A percentile compares a stretch with the other conserved stretches of the same genome.
These are phyloP conservation scores for Talaromyces ruber DNA, from an alignment of 495 filamentous ascomycete genomes.

Conservation along the genomic window DNA sequence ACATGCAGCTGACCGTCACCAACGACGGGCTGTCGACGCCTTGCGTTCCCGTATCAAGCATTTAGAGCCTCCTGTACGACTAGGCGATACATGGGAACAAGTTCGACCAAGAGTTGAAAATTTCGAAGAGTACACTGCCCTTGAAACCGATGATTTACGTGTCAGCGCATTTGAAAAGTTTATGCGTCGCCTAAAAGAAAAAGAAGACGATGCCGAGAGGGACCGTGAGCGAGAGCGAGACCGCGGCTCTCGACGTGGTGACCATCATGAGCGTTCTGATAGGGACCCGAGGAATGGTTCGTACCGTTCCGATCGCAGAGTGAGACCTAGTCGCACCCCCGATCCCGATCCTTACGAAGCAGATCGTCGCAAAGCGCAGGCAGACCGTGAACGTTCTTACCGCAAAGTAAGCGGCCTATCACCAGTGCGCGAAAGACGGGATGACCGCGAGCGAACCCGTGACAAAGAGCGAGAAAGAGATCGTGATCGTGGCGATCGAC, in stretches of 20 bases:
- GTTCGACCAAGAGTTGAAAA: constrained; percentile 70
- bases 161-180: constrained; percentile 86
- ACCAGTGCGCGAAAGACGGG: constrained; percentile 37
- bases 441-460: constrained; percentile 51
- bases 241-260: constrained; percentile 27
- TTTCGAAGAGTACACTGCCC: constrained; percentile 70
- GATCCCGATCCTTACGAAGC: constrained; percentile 85
- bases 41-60: constrained; percentile 85
- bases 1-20: constrained; percentile 70
- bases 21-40: constrained; percentile 76
- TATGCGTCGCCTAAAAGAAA: constrained; percentile 80
- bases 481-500: constrained; percentile 43
- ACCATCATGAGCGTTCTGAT: constrained; percentile 34
- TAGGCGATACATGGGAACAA: constrained; percentile 78
- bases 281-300: constrained; percentile 45
- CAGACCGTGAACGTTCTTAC: constrained; percentile 80
- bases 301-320: constrained; percentile 45
- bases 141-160: constrained; percentile 75
- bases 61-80: constrained; percentile 73
- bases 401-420: constrained; percentile 64
- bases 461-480: constrained; percentile 46
- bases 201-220: constrained; percentile 75
- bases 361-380: constrained; percentile 76
- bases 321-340: constrained; percentile 62
- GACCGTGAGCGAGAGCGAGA: constrained; percentile 58